These are phyloP conservation scores for Pinus tabuliformis DNA, from an alignment of 75 land plant genomes.

Conservation along the genomic window DNA sequence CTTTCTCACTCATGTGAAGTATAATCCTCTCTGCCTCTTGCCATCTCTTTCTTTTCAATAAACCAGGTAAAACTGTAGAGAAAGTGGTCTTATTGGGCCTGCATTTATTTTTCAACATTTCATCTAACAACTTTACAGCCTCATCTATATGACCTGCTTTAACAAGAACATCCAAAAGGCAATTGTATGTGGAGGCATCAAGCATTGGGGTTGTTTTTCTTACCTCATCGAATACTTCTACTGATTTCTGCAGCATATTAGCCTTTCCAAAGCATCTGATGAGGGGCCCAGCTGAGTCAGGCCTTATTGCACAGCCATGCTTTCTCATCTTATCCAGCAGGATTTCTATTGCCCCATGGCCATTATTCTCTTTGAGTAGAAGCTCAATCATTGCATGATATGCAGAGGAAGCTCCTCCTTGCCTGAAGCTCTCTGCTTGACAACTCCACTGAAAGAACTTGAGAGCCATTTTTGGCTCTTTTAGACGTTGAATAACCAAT, in stretches of 20 bases:
- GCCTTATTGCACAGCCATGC: background rate
- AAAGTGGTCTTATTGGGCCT: background rate
- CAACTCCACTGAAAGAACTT: background rate
- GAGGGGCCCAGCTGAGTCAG: background rate
- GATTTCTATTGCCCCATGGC: background rate
- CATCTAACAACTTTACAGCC: constrained; percentile 1
- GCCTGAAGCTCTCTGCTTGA: background rate
- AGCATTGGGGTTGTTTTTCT: background rate
- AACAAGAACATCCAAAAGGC: constrained; percentile 5
- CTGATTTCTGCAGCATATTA: background rate
- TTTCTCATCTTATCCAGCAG: constrained; percentile 1
- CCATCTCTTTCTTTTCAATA: background rate
- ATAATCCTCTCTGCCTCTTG: constrained; percentile 8
- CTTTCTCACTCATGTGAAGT: constrained; percentile 9
- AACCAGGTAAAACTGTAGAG: background rate
- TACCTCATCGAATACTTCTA: constrained; percentile 6
- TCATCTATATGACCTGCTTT: background rate
- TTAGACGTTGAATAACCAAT: background rate
- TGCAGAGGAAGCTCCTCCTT: background rate
- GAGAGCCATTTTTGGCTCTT: background rate
- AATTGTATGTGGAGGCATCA: background rate
- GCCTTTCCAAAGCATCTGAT: background rate
- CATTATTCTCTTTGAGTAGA: background rate
- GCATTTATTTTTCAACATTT: constrained; percentile 3
- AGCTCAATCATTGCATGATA: background rate